Percentiles rank a stretch among this genome's conserved stretches.
phyloP scores from a whole-genome alignment of 306 rosid species.

The Ceratonia siliqua region DNA sequence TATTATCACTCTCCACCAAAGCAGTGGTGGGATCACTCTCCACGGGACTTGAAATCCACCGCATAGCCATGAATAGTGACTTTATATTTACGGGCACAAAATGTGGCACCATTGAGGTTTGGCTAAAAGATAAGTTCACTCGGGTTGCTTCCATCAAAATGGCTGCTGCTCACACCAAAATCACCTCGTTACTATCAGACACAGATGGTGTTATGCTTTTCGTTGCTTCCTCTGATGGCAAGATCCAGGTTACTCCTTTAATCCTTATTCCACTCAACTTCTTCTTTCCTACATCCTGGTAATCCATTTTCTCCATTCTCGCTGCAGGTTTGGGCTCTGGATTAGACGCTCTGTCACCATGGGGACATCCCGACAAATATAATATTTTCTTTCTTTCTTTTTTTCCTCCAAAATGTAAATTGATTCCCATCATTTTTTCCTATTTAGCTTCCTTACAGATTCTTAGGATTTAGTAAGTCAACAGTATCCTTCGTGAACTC shows the following conservation, averaged over 20 bases:
- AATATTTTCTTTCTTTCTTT: no score
- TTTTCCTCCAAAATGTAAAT: conserved; percentile 38
- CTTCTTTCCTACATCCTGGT: conserved; percentile 12
- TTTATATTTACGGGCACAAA: conserved; percentile 75
- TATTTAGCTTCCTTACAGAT: conserved; percentile 17
- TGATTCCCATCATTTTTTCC: conserved; percentile 20
- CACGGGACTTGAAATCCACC: conserved; percentile 71
- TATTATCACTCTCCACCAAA: conserved; percentile 67
- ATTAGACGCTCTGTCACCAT: conserved; percentile 33
- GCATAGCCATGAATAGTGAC: conserved; percentile 66
- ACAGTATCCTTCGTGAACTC: background rate
- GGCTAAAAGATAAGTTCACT: conserved; percentile 65
- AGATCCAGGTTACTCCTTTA: conserved; percentile 65
- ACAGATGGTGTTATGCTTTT: conserved; percentile 62
- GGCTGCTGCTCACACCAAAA: conserved; percentile 67
- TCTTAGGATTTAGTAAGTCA: conserved; percentile 29
- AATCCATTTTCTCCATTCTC: conserved; percentile 5
- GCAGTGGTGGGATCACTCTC: conserved; percentile 67
- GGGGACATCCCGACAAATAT: conserved; percentile 7
- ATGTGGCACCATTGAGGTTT: conserved; percentile 76
- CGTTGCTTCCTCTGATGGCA: conserved; percentile 83
- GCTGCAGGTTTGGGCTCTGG: conserved; percentile 79
- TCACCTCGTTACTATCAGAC: conserved; percentile 67
- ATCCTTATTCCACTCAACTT: background rate
- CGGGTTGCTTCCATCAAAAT: conserved; percentile 67